A percentile compares a stretch with the other conserved stretches of the same genome.
Evolutionary conservation across 352 stramenopile species (phyloP).

Genomic region (Globisporangium megalacanthum): DNA sequence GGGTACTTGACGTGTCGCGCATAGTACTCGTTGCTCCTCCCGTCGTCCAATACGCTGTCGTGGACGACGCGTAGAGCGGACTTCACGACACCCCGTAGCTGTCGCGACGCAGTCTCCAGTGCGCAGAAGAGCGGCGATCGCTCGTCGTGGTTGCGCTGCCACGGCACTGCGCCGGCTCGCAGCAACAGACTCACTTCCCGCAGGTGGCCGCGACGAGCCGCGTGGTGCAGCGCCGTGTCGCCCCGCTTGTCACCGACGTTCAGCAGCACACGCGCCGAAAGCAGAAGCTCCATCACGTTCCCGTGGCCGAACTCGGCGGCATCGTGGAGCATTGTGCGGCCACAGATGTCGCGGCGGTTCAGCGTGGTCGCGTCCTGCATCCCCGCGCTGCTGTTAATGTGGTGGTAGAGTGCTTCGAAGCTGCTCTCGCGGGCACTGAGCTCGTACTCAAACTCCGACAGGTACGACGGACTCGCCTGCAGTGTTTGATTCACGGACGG

Average conservation of each 20-base stretch:
- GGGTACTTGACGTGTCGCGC: constrained; percentile 30
- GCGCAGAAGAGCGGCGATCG: constrained; percentile 52
- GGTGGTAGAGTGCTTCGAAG: constrained; percentile 49
- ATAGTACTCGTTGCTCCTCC: constrained; percentile 33
- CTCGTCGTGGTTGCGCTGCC: constrained; percentile 36
- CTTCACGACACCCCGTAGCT: background rate
- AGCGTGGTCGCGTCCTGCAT: constrained; percentile 40
- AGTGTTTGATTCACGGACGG: background rate
- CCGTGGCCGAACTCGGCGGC: constrained; percentile 45
- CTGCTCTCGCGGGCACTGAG: constrained; percentile 53
- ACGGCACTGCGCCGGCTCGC: constrained; percentile 30
- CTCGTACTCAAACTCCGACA: constrained; percentile 56
- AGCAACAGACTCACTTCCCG: constrained; percentile 53
- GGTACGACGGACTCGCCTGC: constrained; percentile 29
- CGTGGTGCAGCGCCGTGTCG: constrained; percentile 53
- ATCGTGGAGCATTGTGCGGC: constrained; percentile 61
- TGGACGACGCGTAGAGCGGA: background rate
- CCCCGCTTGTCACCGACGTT: constrained; percentile 32
- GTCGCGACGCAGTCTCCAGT: constrained; percentile 35
- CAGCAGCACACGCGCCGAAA: constrained; percentile 39
- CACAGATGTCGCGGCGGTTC: constrained; percentile 44
- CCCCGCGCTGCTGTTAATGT: constrained; percentile 21
- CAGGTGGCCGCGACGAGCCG: constrained; percentile 34
- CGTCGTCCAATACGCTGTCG: background rate
- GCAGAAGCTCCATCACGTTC: constrained; percentile 42